Evolutionary conservation across 768 basidiomycete species (phyloP).

Genomic region (Panus rudis): DNA sequence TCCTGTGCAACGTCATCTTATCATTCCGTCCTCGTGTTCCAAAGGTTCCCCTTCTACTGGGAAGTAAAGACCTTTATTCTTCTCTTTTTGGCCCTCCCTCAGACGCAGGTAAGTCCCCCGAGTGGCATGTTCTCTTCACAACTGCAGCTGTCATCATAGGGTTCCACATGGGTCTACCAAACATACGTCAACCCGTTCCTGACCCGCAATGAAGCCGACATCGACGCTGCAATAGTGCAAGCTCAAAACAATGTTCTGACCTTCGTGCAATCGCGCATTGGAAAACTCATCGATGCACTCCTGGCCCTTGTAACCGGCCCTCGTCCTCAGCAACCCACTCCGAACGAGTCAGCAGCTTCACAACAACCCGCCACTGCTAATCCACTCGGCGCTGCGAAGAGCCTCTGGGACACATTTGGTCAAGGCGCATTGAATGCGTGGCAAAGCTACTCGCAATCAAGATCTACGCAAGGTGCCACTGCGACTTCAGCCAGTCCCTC

Average conservation of each 20-base stretch:
- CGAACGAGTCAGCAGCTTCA: conserved; percentile 12
- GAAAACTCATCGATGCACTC: conserved; percentile 40
- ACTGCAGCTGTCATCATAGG: conserved; percentile 31
- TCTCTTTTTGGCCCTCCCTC: conserved; percentile 61
- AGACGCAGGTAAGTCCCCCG: conserved; percentile 44
- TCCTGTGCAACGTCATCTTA: conserved; percentile 3
- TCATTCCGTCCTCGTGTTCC: conserved; percentile 12
- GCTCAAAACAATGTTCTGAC: conserved; percentile 45
- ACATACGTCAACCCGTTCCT: conserved; percentile 58
- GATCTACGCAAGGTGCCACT: conserved; percentile 5
- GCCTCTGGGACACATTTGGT: conserved; percentile 32
- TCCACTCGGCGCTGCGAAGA: conserved; percentile 15
- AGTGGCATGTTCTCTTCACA: conserved; percentile 6
- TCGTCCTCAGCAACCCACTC: conserved; percentile 9
- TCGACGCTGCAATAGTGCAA: conserved; percentile 52
- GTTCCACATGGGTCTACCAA: conserved; percentile 59
- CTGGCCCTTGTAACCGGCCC: conserved; percentile 38
- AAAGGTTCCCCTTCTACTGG: conserved; percentile 79
- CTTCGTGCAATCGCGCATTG: conserved; percentile 49
- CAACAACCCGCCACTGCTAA: conserved; percentile 20
- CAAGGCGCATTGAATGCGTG: conserved; percentile 30
- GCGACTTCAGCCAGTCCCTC: background rate
- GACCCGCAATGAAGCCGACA: conserved; percentile 45
- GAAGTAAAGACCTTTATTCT: conserved; percentile 63
- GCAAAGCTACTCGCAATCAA: conserved; percentile 9